Base-by-base conservation (phyloP, 208 protist species). In the Strigomonas oncopelti region DNA sequence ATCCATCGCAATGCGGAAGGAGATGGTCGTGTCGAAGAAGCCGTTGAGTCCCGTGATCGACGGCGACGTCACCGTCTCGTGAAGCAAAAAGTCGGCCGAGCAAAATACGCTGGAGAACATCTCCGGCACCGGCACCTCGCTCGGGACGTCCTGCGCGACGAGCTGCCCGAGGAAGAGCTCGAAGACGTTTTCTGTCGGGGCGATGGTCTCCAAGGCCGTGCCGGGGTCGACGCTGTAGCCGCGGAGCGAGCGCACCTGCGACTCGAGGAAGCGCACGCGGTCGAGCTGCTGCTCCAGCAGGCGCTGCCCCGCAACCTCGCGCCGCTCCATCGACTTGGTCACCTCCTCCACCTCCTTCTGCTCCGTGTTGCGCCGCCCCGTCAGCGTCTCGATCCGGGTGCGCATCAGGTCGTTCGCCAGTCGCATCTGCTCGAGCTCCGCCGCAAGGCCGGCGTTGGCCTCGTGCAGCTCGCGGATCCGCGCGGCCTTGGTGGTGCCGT, bases 131-230 rank as follows among this genome's bases (percentile, higher is more conserved):
- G 71, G 63, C 1, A 87, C 61, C 24, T 75, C 80, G 24, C 9
- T 53, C 13, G 87, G 84, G 22, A 80, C 81, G 56, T 88, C 82
- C 4, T 81, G 80, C 1, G 85, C 83, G 0, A 96, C 75, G 16
- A 96, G 78, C 67, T 96, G 91, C 25, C 91, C 91, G 24, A 96
- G 65, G 54, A 94, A 96, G n/a, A 96, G 79, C 78, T 96, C 88
- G 51, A 96, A 86, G 27, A 93, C 87, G 31, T 88, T 96, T 56
- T 94, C 89, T 11, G 69, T 77, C 34, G 63, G 59, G 5, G 48
- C 75, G 42, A 94, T 34, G 13, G 76, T 63, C 59, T 81, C 67
- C 18, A 92, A 60, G 9, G 86, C 71, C 16, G 72, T 62, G 59
- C 72, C 81, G 20, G 81, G 61, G 20, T 67, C 71, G 13, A 96